phyloP scores from a whole-genome alignment of 148 eudicot genomes.

The Silene conica region DNA sequence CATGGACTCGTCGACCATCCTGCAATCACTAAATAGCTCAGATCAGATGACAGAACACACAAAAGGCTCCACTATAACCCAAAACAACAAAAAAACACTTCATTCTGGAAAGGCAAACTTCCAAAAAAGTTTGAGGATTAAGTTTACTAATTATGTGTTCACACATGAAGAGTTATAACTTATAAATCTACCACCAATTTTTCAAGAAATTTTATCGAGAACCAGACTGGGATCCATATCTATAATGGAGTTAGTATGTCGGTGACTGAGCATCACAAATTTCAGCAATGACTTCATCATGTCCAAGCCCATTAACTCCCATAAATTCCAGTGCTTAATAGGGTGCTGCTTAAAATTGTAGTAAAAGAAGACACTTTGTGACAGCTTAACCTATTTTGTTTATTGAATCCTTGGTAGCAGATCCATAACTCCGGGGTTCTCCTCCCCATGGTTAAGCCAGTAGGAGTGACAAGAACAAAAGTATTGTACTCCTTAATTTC shows the following conservation, averaged over 20 bases:
- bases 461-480: neutral
- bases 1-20: constrained; percentile 77
- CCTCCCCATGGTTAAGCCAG: neutral
- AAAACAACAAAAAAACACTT: neutral
- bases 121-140: neutral
- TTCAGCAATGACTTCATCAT: neutral
- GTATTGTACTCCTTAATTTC: neutral
- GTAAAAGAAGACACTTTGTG: neutral
- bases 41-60: constrained; percentile 18
- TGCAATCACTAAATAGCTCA: constrained; percentile 32
- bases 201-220: neutral
- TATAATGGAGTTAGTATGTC: neutral
- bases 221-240: neutral
- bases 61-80: neutral
- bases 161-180: neutral
- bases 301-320: neutral
- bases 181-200: neutral
- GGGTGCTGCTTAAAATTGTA: neutral
- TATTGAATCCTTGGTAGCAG: neutral
- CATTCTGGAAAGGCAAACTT: neutral
- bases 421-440: neutral
- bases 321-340: neutral
- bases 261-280: neutral
- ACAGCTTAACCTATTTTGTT: neutral
- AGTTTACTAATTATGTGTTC: neutral